Conservation (phyloP, 2,329 filamentous ascomycete species). For the Colletotrichum cereale region DNA sequence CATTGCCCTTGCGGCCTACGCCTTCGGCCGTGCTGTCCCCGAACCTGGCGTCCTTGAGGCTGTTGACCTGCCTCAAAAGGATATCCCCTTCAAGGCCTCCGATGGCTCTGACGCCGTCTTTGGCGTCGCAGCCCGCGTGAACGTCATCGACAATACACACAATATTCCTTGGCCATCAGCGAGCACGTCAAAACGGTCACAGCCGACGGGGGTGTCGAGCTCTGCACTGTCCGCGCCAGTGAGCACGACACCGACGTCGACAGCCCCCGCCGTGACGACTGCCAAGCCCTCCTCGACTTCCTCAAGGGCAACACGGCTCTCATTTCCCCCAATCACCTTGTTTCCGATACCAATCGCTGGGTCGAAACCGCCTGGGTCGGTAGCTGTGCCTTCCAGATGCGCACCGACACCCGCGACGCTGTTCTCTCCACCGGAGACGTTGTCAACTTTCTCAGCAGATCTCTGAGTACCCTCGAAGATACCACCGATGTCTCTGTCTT, state of each 20-base stretch:
- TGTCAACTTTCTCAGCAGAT: slow-evolving; percentile 15
- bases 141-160: neutral
- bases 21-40: slow-evolving; percentile 1
- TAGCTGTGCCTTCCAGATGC: slow-evolving; percentile 25
- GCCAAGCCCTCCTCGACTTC: slow-evolving; percentile 30
- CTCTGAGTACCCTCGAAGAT: slow-evolving; percentile 17
- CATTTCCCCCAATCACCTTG: slow-evolving; percentile 17
- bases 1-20: slow-evolving; percentile 1
- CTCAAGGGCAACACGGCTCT: neutral
- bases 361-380: slow-evolving; percentile 28
- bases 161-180: neutral
- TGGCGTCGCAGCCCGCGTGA: slow-evolving; percentile 21
- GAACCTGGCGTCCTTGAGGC: neutral
- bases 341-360: slow-evolving; percentile 14
- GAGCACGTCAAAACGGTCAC: slow-evolving; percentile 14
- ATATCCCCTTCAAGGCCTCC: slow-evolving; percentile 27
- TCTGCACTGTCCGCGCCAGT: slow-evolving; percentile 21
- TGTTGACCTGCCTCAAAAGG: neutral
- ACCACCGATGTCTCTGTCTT: slow-evolving; percentile 1
- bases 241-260: neutral
- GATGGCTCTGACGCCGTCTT: slow-evolving; percentile 22
- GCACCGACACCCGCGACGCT: slow-evolving; percentile 11
- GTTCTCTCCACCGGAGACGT: slow-evolving; percentile 29
- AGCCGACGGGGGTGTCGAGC: neutral
- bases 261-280: slow-evolving; percentile 28